Percentiles rank a stretch among this genome's conserved stretches.
Evolutionary conservation across 2,329 filamentous ascomycete genomes (phyloP).

Genomic region (Colletotrichum sojae): DNA sequence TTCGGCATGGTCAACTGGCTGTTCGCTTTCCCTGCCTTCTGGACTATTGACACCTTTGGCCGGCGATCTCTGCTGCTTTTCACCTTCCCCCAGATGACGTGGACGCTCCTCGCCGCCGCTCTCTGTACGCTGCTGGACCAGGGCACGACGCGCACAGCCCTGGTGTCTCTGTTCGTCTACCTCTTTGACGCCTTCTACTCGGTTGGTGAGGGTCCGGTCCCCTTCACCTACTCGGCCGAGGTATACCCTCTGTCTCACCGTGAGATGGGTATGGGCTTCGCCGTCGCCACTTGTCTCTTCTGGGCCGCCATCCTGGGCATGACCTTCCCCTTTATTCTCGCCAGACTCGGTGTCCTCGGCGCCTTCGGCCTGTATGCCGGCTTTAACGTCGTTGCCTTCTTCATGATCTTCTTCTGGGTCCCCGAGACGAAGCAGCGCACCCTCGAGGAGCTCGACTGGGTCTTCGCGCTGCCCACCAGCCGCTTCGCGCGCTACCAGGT

Average conservation of each 20-base stretch:
- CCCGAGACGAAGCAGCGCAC: slow-evolving; percentile 72
- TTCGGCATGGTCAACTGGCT: slow-evolving; percentile 71
- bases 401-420: slow-evolving; percentile 70
- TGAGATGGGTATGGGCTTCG: slow-evolving; percentile 80
- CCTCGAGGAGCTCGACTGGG: slow-evolving; percentile 61
- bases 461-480: slow-evolving; percentile 53
- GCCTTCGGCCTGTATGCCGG: slow-evolving; percentile 69
- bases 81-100: slow-evolving; percentile 73
- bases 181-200: slow-evolving; percentile 48
- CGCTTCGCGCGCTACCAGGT: slow-evolving; percentile 53
- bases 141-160: slow-evolving; percentile 52
- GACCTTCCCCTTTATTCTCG: slow-evolving; percentile 72
- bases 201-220: slow-evolving; percentile 73
- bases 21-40: slow-evolving; percentile 70
- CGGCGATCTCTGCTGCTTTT: slow-evolving; percentile 68
- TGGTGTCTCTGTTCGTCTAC: slow-evolving; percentile 63
- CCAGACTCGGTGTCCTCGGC: slow-evolving; percentile 52
- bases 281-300: slow-evolving; percentile 75
- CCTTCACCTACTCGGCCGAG: slow-evolving; percentile 78
- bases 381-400: slow-evolving; percentile 67
- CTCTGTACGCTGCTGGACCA: slow-evolving; percentile 64
- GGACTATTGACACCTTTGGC: slow-evolving; percentile 66
- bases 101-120: slow-evolving; percentile 71
- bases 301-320: slow-evolving; percentile 74
- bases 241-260: slow-evolving; percentile 79